A percentile compares a stretch with the other conserved stretches of the same genome.
phyloP scores from a whole-genome alignment of 2,329 filamentous ascomycete species.

The Purpureocillium takamizusanense region DNA sequence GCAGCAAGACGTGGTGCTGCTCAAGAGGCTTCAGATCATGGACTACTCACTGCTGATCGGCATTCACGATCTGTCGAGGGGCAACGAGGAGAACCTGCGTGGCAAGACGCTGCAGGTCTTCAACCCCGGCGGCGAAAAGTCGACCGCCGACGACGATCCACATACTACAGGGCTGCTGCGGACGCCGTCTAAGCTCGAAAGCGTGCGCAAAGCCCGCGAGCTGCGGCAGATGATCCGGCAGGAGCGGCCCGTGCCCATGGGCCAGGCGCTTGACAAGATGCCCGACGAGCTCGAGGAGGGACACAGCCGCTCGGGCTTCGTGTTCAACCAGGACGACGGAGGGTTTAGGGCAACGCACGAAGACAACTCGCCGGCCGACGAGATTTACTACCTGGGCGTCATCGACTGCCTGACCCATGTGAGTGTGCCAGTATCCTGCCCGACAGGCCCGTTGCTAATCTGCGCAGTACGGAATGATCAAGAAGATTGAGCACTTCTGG shows the following conservation, averaged over 20 bases:
- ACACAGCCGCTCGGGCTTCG: slow-evolving; percentile 58
- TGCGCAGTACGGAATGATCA: slow-evolving; percentile 80
- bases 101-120: slow-evolving; percentile 89
- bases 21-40: slow-evolving; percentile 93
- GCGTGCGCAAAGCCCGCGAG: slow-evolving; percentile 80
- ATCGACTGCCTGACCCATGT: slow-evolving; percentile 97
- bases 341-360: slow-evolving; percentile 91
- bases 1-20: slow-evolving; percentile 72
- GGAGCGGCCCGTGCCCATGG: slow-evolving; percentile 89
- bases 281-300: slow-evolving; percentile 77
- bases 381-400: slow-evolving; percentile 96
- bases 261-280: slow-evolving; percentile 74
- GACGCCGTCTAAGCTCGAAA: slow-evolving; percentile 91
- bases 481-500: slow-evolving; percentile 94
- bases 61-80: slow-evolving; percentile 81
- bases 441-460: not conserved
- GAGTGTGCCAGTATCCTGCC: slow-evolving; percentile 31
- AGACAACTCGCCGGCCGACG: slow-evolving; percentile 72
- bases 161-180: slow-evolving; percentile 63
- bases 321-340: slow-evolving; percentile 91
- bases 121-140: slow-evolving; percentile 68
- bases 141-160: slow-evolving; percentile 43
- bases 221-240: slow-evolving; percentile 85
- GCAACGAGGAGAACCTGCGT: slow-evolving; percentile 89
- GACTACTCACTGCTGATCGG: slow-evolving; percentile 94